Evolutionary conservation across 345 rosid species (phyloP).

Genomic region (Rhodamnia rubescens): DNA sequence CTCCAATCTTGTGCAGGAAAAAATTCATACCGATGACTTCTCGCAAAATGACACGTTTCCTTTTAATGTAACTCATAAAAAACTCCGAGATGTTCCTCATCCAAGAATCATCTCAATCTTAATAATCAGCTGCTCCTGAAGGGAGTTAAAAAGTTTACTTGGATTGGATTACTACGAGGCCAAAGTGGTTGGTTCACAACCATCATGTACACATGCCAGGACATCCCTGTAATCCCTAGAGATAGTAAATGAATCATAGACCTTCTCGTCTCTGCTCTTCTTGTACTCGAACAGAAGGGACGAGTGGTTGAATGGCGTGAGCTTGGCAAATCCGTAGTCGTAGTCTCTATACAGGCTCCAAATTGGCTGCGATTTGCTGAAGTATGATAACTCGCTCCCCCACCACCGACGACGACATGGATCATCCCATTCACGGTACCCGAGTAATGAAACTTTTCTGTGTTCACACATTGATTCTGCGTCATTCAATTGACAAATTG

Average conservation of each 20-base stretch:
- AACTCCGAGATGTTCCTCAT: not conserved
- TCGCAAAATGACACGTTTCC: not conserved
- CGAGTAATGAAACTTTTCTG: constrained; percentile 11
- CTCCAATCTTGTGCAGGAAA: no score
- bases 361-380: constrained; percentile 25
- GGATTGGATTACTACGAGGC: not conserved
- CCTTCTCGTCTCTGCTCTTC: constrained; percentile 54
- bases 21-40: no score
- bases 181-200: constrained; percentile 17
- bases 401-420: constrained; percentile 77
- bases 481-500: not conserved
- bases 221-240: constrained; percentile 35
- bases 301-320: constrained; percentile 66
- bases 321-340: constrained; percentile 71
- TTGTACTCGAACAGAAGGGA: constrained; percentile 74
- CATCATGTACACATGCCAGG: constrained; percentile 19
- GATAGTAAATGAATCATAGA: constrained; percentile 36
- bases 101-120: not conserved
- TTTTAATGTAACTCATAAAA: not conserved
- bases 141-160: not conserved
- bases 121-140: not conserved
- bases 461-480: constrained; percentile 61
- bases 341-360: constrained; percentile 75
- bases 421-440: constrained; percentile 68
- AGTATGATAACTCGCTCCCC: constrained; percentile 50